Conservation (phyloP, 331 rosid genomes). For the Cydonia oblonga region DNA sequence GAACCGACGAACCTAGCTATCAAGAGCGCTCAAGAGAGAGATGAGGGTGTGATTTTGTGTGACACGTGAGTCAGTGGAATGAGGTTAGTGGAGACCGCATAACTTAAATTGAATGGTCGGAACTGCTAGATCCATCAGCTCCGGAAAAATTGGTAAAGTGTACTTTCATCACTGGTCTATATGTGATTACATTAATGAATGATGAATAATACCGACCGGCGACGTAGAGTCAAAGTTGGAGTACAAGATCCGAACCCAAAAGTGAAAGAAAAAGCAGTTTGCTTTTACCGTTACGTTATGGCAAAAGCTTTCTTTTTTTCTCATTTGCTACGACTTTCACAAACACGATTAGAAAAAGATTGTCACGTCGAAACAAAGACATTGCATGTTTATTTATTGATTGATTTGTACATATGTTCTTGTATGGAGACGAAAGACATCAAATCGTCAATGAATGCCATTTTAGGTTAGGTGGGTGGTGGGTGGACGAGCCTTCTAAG, state of each 20-base stretch:
- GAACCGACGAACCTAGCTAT: too few species aligned
- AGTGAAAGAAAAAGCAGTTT: not conserved
- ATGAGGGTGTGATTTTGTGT: too few species aligned
- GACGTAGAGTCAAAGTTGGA: not conserved
- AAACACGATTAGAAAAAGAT: too few species aligned
- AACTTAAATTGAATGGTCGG: too few species aligned
- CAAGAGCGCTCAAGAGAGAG: too few species aligned
- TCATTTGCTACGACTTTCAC: too few species aligned
- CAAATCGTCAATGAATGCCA: constrained; percentile 9
- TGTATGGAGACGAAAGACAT: not conserved
- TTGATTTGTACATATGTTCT: too few species aligned
- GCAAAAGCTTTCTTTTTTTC: not conserved
- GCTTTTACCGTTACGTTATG: not conserved
- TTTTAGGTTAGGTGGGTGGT: constrained; percentile 10
- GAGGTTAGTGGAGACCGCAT: too few species aligned
- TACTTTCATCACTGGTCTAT: not conserved
- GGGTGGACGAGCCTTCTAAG: constrained; percentile 1
- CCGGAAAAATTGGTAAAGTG: not conserved
- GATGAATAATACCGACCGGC: not conserved
- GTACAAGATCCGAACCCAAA: not conserved
- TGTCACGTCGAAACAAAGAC: too few species aligned
- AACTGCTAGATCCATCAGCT: too few species aligned
- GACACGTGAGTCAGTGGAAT: rapidly evolving
- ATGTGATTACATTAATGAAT: not conserved
- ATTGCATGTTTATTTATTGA: too few species aligned